Base-by-base conservation (phyloP, 2,329 filamentous ascomycete species). In the Ophiocordyceps camponoti-leonardi region DNA sequence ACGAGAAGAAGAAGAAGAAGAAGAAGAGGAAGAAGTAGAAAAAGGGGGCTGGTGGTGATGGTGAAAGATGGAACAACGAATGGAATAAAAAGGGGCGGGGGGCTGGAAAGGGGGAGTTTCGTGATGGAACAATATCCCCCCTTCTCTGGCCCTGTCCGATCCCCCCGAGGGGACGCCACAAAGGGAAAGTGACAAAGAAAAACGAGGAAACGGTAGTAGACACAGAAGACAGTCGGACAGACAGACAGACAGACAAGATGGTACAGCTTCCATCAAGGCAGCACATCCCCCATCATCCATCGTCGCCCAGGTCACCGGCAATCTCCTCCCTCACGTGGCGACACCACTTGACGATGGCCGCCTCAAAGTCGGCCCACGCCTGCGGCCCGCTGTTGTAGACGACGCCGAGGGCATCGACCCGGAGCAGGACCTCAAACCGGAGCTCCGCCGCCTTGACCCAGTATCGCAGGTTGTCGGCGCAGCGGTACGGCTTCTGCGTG, bases 371-470 rank as follows among this genome's bases (percentile, higher is more conserved):
- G 44, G 73, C 67, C 88, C 88, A 95, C 13, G 79, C 78, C 45
- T 77, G 71, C 1, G 72, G 72, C 44, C 75, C 71, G 48, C 72
- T 81, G 56, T 81, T 81, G 57, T 88, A 83, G 20, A 94, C 88
- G 8, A 95, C 75, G 26, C 82, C 86, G 63, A 93, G 81, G 20
- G 90, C 86, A 56, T 95, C 86, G 45, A 94, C 72, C 50, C 81
- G 77, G 44, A 96, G 69, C 53, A 83, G 75, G 37, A 88, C 76
- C 63, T 96, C 92, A 81, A 90, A 98, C 46, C 92, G 79, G 48
- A 96, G 71, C 65, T 98, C 88, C 8, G 88, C 87, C 1, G 90
- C 92, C 67, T 98, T 98, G 63, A 84, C 76, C 90, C 92, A 98
- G 68, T 83, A 98, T 39, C 87, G 78, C 49, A 98, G 71, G 60